Base-by-base conservation (phyloP, 768 basidiomycete species). In the Termitomyces sp. region DNA sequence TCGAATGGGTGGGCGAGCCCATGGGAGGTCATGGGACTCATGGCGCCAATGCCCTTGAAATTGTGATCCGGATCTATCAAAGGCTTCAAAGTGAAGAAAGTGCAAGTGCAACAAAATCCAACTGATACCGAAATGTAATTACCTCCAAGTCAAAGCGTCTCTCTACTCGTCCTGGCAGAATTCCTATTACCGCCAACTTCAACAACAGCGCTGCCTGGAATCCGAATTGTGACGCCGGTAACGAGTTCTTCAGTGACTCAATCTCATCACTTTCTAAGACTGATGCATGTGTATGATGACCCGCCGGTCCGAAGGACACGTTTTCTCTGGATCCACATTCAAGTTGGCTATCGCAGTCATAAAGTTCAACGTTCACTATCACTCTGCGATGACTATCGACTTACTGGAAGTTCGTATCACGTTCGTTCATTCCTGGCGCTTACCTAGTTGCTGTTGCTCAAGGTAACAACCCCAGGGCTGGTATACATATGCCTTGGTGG, bases 401-500 rank as follows among this genome's bases (percentile, higher is more conserved):
- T 64, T 75, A 45, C 64, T 71, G 49, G 72, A 75, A 66, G 75
- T 75, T 66, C 57, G 71, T 68, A 40, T n/a, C 47, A 38, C 53
- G 53, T 63, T 46, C 17, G 45, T 41, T 53, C 5, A 35, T 42
- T 38, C 34, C 44, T 58, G 44, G 48, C 54, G 60, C 59, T 63
- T 55, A 63, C 59, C 62, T 62, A 72, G 67, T 68, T 59, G 61
- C 49, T 59, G 59, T 56, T 54, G 37, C 53, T 65, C 31, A 58
- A 89, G 88, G 74, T 82, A 2, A 77, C 84, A 1, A 63, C 75
- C 29, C 68, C 82, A 1, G 74, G 81, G 19, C 62, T 87, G 59
- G 82, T 83, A 10, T 89, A 89, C 62, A 82, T 83, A 23, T 81
- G 82, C 56, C 67, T 89, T 1, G 87, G 86, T 4, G 86, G 77